These are phyloP conservation scores for Paraleonurus japonicus DNA, from an alignment of 257 asterid genomes.

Conservation along the genomic window DNA sequence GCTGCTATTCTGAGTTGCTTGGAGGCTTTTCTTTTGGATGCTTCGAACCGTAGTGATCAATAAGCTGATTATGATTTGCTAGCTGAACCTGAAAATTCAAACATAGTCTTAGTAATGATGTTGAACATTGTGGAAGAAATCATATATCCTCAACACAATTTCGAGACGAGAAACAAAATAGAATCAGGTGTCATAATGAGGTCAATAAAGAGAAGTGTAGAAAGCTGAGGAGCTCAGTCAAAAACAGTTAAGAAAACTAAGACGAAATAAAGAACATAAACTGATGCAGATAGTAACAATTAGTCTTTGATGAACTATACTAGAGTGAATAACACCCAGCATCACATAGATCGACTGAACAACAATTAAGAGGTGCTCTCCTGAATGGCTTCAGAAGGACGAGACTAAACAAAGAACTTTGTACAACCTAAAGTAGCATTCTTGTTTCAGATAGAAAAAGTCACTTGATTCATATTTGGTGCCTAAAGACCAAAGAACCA, in stretches of 20 bases:
- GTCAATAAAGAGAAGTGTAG: not conserved
- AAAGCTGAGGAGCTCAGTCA: conserved; percentile 9
- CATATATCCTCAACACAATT: not conserved
- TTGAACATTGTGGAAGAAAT: not conserved
- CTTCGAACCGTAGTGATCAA: conserved; percentile 85
- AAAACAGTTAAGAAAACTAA: not conserved
- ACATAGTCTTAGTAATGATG: not conserved
- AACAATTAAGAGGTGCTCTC: not conserved
- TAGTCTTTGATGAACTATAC: not conserved
- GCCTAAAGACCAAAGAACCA: not conserved
- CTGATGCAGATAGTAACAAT: not conserved
- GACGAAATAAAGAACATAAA: not conserved
- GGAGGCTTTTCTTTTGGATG: conserved; percentile 93
- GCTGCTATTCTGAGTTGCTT: conserved; percentile 62
- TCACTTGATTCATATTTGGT: not conserved
- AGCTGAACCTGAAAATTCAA: conserved; percentile 60
- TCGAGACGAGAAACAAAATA: not conserved
- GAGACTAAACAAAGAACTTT: not conserved
- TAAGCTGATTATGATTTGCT: conserved; percentile 85
- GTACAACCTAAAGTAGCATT: not conserved
- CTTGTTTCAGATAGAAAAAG: not conserved
- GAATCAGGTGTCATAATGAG: conserved; percentile 1
- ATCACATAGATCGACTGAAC: too few relatives aligned
- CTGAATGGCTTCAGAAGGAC: not conserved
- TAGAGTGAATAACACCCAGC: not conserved